Evolutionary conservation across 2,329 filamentous ascomycete genomes (phyloP).

Genomic region (Elsinoe necatrix): DNA sequence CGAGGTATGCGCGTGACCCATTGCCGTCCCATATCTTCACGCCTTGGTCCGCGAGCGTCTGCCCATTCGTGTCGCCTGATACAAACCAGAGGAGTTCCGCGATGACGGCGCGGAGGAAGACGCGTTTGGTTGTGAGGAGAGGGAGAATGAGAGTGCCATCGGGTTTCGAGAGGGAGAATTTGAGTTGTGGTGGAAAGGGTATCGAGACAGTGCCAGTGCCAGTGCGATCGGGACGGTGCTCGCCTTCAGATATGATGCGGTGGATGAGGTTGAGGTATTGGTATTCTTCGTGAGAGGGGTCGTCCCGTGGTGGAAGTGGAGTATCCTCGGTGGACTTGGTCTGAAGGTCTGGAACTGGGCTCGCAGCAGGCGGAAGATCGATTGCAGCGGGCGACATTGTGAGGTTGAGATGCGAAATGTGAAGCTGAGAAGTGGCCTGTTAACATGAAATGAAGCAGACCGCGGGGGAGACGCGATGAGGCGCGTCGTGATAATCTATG

Average conservation of each 20-base stretch:
- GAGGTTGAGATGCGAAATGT: conserved; percentile 1
- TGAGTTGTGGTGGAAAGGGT: conserved; percentile 78
- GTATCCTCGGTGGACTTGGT: conserved; percentile 18
- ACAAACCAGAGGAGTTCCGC: conserved; percentile 96
- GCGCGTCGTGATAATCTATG: not conserved
- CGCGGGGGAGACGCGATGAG: not conserved
- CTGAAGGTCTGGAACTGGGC: conserved; percentile 22
- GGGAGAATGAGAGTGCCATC: conserved; percentile 62
- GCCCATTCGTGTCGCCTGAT: conserved; percentile 70
- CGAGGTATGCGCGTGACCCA: conserved; percentile 80
- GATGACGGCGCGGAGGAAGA: conserved; percentile 83
- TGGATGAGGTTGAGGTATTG: conserved; percentile 89
- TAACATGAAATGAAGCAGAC: not conserved
- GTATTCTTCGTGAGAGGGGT: conserved; percentile 65
- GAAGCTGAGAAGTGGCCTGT: not conserved
- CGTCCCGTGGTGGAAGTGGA: conserved; percentile 21
- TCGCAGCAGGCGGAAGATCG: conserved; percentile 25
- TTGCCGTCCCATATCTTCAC: conserved; percentile 99
- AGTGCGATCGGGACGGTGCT: conserved; percentile 84
- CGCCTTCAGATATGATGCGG: conserved; percentile 72
- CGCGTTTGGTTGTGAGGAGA: conserved; percentile 93
- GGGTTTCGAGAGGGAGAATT: conserved; percentile 67
- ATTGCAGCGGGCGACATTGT: conserved; percentile 27
- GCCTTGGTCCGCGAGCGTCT: conserved; percentile 65
- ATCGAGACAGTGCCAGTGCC: conserved; percentile 87